phyloP scores from a whole-genome alignment of 106 monocot genomes.

The Amphibolis antarctica region DNA sequence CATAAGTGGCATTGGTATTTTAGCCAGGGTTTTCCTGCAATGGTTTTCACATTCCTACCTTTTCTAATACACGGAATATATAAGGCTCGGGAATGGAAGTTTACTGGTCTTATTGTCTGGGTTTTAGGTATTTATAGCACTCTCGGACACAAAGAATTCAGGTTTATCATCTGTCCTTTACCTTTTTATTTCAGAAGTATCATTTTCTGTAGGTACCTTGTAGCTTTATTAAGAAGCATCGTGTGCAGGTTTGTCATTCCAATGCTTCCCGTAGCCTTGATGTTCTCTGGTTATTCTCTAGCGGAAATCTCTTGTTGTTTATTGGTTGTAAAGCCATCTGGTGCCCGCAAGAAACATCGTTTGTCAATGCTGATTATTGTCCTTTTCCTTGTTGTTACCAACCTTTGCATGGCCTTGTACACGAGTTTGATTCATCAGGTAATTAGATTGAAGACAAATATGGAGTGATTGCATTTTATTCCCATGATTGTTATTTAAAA shows the following conservation, averaged over 20 bases:
- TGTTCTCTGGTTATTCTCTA: constrained; percentile 83
- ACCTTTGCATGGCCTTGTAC: constrained; percentile 88
- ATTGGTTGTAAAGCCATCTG: no score
- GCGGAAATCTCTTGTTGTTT: no score
- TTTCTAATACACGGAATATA: constrained; percentile 55
- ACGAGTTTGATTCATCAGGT: constrained; percentile 92
- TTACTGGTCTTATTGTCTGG: constrained; percentile 83
- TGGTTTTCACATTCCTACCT: constrained; percentile 82
- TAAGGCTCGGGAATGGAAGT: constrained; percentile 69
- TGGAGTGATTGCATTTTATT: not conserved
- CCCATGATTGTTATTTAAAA: not conserved
- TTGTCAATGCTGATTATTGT: constrained; percentile 34
- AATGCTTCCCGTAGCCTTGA: constrained; percentile 75
- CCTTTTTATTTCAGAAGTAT: not conserved
- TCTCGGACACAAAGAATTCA: constrained; percentile 99
- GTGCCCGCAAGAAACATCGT: constrained; percentile 3
- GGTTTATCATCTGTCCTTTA: constrained; percentile 21
- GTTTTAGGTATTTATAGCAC: constrained; percentile 72
- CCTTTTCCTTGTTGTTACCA: constrained; percentile 57
- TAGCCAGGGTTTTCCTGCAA: constrained; percentile 76
- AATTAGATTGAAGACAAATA: not conserved
- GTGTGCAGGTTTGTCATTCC: constrained; percentile 85
- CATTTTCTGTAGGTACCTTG: not conserved
- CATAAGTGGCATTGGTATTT: constrained; percentile 97
- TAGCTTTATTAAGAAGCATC: not conserved